Evolutionary conservation across 441 rosid genomes (phyloP).

Genomic region (Melastoma candidum): DNA sequence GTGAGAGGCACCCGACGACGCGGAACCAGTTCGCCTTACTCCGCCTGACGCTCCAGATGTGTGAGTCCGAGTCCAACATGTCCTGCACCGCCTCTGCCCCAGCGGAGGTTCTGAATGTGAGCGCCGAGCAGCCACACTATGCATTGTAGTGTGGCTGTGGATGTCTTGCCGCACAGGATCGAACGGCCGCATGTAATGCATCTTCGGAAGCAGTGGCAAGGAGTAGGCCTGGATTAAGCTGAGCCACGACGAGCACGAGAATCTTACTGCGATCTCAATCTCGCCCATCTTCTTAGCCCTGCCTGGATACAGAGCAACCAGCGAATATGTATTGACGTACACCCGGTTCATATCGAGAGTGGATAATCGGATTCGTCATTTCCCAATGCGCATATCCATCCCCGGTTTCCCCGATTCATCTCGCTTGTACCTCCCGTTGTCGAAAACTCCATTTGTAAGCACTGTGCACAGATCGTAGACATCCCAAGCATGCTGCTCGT

Average conservation of each 20-base stretch:
- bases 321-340: slow-evolving; percentile 34
- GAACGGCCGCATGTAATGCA: slow-evolving; percentile 49
- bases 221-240: slow-evolving; percentile 42
- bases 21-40: slow-evolving; percentile 67
- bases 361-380: slow-evolving; percentile 43
- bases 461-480: slow-evolving; percentile 62
- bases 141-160: slow-evolving; percentile 56
- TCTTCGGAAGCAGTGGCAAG: slow-evolving; percentile 49
- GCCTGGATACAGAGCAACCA: slow-evolving; percentile 40
- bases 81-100: slow-evolving; percentile 58
- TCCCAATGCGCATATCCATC: slow-evolving; percentile 36
- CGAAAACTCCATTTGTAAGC: slow-evolving; percentile 49
- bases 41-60: slow-evolving; percentile 62
- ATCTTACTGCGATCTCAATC: slow-evolving; percentile 48
- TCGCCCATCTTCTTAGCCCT: slow-evolving; percentile 67
- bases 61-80: slow-evolving; percentile 53
- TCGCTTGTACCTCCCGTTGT: slow-evolving; percentile 48
- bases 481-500: slow-evolving; percentile 65
- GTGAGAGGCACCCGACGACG: slow-evolving; percentile 41
- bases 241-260: slow-evolving; percentile 53
- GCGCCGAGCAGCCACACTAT: slow-evolving; percentile 39
- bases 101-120: slow-evolving; percentile 53
- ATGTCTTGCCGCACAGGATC: slow-evolving; percentile 51
- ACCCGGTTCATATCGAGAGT: slow-evolving; percentile 49
- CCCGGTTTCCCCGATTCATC: slow-evolving; percentile 44